Percentiles rank a stretch among this genome's conserved stretches.
Conservation (phyloP, 495 filamentous ascomycete species). For the Cudoniella acicularis region DNA sequence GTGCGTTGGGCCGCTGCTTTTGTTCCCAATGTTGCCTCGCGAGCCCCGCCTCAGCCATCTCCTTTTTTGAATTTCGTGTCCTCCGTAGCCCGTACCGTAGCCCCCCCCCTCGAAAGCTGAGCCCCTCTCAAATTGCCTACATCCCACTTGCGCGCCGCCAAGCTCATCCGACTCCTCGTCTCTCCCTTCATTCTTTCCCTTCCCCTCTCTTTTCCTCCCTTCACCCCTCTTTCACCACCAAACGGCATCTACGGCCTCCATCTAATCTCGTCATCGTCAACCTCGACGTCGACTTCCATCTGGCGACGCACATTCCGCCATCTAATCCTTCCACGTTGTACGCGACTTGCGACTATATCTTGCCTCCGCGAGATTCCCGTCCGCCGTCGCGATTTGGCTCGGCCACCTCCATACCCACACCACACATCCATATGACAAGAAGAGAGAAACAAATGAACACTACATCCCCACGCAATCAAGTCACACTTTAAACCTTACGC, state of each 20-base stretch:
- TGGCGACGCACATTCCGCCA: constrained; percentile 46
- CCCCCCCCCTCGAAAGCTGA: too few species aligned
- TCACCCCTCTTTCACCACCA: constrained; percentile 28
- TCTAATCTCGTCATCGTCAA: constrained; percentile 12
- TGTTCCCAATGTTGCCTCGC: too few species aligned
- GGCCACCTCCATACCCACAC: constrained; percentile 30
- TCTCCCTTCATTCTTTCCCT: constrained; percentile 34
- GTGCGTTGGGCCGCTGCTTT: not conserved
- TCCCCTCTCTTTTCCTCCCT: constrained; percentile 36
- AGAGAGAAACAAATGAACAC: constrained; percentile 56
- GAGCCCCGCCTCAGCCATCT: not conserved
- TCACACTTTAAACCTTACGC: constrained; percentile 58
- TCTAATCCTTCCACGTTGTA: constrained; percentile 29
- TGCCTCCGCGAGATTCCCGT: constrained; percentile 43
- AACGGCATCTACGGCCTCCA: constrained; percentile 16
- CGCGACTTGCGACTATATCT: constrained; percentile 38
- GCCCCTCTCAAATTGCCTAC: too few species aligned
- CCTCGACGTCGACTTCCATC: constrained; percentile 11
- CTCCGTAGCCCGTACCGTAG: too few species aligned
- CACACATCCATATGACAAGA: constrained; percentile 43
- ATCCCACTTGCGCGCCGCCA: too few species aligned
- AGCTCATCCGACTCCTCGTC: constrained; percentile 8
- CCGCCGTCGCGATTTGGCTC: constrained; percentile 35
- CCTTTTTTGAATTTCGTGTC: not conserved
- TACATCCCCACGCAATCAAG: constrained; percentile 44